A percentile compares a stretch with the other conserved stretches of the same genome.
phyloP scores from a whole-genome alignment of 2,329 filamentous ascomycete genomes.

The Atkinsonella hypoxylon region DNA sequence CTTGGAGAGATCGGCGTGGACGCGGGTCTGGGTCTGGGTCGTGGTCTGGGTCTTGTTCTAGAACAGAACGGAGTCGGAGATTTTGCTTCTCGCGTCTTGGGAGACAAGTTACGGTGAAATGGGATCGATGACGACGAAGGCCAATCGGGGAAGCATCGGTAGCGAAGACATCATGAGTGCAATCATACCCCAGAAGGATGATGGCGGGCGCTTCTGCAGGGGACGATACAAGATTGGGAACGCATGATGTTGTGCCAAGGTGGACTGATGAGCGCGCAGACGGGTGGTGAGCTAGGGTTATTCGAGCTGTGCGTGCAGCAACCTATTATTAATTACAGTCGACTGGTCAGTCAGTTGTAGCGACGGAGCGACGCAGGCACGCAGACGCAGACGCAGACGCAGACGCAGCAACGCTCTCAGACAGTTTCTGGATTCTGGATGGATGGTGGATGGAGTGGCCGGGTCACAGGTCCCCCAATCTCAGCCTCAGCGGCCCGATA shows the following conservation, averaged over 20 bases:
- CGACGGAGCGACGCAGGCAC: background rate
- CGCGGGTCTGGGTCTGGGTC: background rate
- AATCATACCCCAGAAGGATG: background rate
- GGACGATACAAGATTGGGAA: background rate
- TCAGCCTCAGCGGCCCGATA: slow-evolving; percentile 1
- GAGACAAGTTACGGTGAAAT: slow-evolving; percentile 47
- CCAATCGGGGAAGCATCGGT: slow-evolving; percentile 48
- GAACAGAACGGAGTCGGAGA: slow-evolving; percentile 3
- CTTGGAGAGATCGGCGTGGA: background rate
- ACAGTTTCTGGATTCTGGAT: too few species aligned
- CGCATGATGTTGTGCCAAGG: background rate
- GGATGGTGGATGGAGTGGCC: too few species aligned
- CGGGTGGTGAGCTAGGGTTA: background rate
- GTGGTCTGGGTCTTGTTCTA: background rate
- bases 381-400: background rate
- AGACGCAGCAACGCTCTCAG: background rate
- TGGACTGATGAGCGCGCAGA: background rate
- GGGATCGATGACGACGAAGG: slow-evolving; percentile 59
- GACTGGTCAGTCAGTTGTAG: too few species aligned
- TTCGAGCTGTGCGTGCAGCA: too few species aligned
- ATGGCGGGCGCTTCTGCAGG: background rate
- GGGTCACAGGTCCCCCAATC: too few species aligned
- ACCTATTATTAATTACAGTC: too few species aligned
- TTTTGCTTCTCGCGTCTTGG: background rate
- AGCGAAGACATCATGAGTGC: slow-evolving; percentile 48